Conservation (phyloP, 495 filamentous ascomycete genomes). For the Jackrogersella minutella region DNA sequence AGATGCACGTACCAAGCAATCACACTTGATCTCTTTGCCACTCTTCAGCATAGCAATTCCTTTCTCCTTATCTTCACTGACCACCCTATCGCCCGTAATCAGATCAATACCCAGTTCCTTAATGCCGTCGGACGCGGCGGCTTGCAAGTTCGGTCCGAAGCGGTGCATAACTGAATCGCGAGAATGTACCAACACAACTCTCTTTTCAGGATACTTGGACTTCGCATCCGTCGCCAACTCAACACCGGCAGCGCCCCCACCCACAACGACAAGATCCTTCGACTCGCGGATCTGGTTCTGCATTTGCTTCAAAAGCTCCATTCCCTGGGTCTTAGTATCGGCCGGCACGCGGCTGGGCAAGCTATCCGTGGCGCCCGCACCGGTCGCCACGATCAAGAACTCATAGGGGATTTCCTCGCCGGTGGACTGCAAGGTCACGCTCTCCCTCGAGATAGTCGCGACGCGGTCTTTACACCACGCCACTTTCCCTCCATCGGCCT, state of each 20-base stretch:
- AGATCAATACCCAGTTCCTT: constrained; percentile 53
- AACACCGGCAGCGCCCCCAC: constrained; percentile 68
- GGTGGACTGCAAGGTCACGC: constrained; percentile 40
- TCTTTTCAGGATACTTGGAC: constrained; percentile 64
- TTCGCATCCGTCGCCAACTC: constrained; percentile 69
- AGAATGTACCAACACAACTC: constrained; percentile 66
- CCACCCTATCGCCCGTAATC: constrained; percentile 30
- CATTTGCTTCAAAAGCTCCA: constrained; percentile 53
- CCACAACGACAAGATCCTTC: constrained; percentile 62
- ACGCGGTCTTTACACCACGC: constrained; percentile 51
- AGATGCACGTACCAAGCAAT: constrained; percentile 47
- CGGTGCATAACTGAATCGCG: constrained; percentile 59
- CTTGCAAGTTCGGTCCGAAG: constrained; percentile 61
- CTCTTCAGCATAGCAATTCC: constrained; percentile 40
- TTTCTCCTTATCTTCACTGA: constrained; percentile 31
- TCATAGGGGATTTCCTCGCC: constrained; percentile 59
- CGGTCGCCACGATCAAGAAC: constrained; percentile 64
- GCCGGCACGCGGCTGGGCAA: constrained; percentile 62
- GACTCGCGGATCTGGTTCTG: constrained; percentile 49
- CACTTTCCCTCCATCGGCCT: constrained; percentile 38
- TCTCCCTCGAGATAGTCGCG: constrained; percentile 29
- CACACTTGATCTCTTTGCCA: constrained; percentile 45
- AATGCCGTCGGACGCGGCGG: constrained; percentile 51
- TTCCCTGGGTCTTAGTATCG: constrained; percentile 52
- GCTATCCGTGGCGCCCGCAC: constrained; percentile 54